phyloP scores from a whole-genome alignment of 371 early-diverging fungal species.

The Mucor circinelloides region DNA sequence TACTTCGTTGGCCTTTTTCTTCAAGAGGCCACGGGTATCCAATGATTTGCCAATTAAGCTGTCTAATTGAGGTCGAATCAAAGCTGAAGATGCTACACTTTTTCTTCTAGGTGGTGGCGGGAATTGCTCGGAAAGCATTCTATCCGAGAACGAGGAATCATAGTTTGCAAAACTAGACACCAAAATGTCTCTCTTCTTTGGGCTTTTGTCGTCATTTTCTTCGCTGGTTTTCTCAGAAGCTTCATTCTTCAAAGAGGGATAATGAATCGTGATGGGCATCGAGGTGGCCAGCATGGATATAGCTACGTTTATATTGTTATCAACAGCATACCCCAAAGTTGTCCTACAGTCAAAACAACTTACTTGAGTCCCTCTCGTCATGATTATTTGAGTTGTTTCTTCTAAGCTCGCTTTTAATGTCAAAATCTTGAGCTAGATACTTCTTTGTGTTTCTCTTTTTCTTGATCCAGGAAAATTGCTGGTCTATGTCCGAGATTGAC shows the following conservation, averaged over 20 bases:
- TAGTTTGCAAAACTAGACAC: slow-evolving; percentile 29
- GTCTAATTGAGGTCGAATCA: slow-evolving; percentile 22
- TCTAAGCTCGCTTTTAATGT: slow-evolving; percentile 10
- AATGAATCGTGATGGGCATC: slow-evolving; percentile 28
- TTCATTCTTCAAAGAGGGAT: slow-evolving; percentile 6
- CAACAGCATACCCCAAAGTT: not conserved
- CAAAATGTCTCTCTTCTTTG: slow-evolving; percentile 20
- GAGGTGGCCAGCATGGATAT: slow-evolving; percentile 31
- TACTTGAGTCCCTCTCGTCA: slow-evolving; percentile 7
- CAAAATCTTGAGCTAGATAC: slow-evolving; percentile 26
- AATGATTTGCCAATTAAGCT: slow-evolving; percentile 27
- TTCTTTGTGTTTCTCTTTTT: slow-evolving; percentile 26
- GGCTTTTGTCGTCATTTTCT: not conserved
- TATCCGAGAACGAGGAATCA: slow-evolving; percentile 28
- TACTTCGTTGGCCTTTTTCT: slow-evolving; percentile 14
- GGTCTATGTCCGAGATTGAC: slow-evolving; percentile 21
- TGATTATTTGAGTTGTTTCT: not conserved
- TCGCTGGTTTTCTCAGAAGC: not conserved
- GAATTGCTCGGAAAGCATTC: slow-evolving; percentile 27
- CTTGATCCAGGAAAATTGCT: slow-evolving; percentile 21
- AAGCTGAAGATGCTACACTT: slow-evolving; percentile 8
- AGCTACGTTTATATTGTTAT: not conserved
- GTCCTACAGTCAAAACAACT: not conserved
- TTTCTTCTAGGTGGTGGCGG: slow-evolving; percentile 20
- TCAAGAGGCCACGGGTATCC: slow-evolving; percentile 24